Evolutionary conservation across 2,329 filamentous ascomycete species (phyloP), one percentile per base, ranked within the genome.

Genomic region (Parastagonospora nodorum): DNA sequence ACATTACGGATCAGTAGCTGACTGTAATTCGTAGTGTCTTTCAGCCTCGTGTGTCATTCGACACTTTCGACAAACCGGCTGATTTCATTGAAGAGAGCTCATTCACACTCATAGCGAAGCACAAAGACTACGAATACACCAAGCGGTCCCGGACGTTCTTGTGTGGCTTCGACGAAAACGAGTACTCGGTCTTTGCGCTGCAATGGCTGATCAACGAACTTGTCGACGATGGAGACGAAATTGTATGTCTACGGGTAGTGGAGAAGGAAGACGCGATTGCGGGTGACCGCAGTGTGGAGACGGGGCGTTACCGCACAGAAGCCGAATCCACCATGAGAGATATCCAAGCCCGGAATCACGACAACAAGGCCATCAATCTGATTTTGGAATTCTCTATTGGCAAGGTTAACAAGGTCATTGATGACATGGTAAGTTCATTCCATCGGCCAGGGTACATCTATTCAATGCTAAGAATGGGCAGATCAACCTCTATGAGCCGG

Each of bases 161-260:
- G 69, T 93, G 92, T 57, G 92, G 92, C 15, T 89, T 92, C 14
- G 92, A 96, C 74, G 89, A 93, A 66, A 92, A 96, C 63, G 84
- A 90, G 51, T 96, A 96, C 74, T 96, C 91, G 6, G 90, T 96
- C 56, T 94, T 93, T 74, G 92, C 92, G 12, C 80, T 97, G 14
- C 90, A 95, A 73, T 97, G 92, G 92, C 81, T 96, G 43, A 84
- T 97, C 33, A 90, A 95, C 64, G 91, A 96, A 75, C 81, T 96
- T 48, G 90, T 96, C 35, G 92, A 96, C 64, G 92, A 96, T 66
- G 92, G 92, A 14, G 92, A 97, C 69, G 91, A 96, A 74, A 88
- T 97, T 50, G 89, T 97, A 8, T 97, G 92, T 74, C 83, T 97
- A 42, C 84, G 90, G 45, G 92, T 96, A 2, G 84, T 96, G 37